Evolutionary conservation across 805 yeast genomes (phyloP).

Genomic region (Torulaspora delbrueckii): DNA sequence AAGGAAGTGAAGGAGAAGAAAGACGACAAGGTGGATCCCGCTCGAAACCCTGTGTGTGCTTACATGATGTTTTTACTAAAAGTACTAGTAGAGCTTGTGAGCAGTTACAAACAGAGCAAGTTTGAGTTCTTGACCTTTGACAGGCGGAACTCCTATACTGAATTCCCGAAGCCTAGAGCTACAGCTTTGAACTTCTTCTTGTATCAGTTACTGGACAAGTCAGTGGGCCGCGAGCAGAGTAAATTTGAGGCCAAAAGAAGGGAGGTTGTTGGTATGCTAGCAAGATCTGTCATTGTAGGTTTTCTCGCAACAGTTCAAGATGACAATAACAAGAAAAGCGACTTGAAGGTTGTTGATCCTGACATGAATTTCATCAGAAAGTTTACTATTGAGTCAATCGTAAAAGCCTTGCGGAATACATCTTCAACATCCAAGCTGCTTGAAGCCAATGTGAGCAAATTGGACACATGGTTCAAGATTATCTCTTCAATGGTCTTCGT

Average conservation of each 20-base stretch:
- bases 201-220: slow-evolving; percentile 61
- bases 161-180: slow-evolving; percentile 58
- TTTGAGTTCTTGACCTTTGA: slow-evolving; percentile 77
- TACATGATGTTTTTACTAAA: slow-evolving; percentile 67
- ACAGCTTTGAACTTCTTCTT: slow-evolving; percentile 73
- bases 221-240: slow-evolving; percentile 39
- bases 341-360: slow-evolving; percentile 53
- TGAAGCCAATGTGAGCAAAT: slow-evolving; percentile 27
- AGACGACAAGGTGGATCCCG: slow-evolving; percentile 35
- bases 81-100: slow-evolving; percentile 61
- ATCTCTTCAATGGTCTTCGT: slow-evolving; percentile 28
- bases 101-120: slow-evolving; percentile 76
- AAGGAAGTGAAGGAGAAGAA: slow-evolving; percentile 32
- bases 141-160: slow-evolving; percentile 44
- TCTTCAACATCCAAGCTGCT: slow-evolving; percentile 23
- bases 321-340: slow-evolving; percentile 37
- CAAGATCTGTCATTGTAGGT: slow-evolving; percentile 56
- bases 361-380: slow-evolving; percentile 70
- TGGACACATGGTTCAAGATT: slow-evolving; percentile 32
- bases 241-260: slow-evolving; percentile 45
- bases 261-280: slow-evolving; percentile 53
- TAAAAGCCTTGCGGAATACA: slow-evolving; percentile 56
- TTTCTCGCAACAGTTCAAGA: slow-evolving; percentile 58
- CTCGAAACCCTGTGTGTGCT: slow-evolving; percentile 53
- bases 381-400: slow-evolving; percentile 63